Evolutionary conservation across 208 protist species (phyloP).

Genomic region (Entamoeba histolytica): DNA sequence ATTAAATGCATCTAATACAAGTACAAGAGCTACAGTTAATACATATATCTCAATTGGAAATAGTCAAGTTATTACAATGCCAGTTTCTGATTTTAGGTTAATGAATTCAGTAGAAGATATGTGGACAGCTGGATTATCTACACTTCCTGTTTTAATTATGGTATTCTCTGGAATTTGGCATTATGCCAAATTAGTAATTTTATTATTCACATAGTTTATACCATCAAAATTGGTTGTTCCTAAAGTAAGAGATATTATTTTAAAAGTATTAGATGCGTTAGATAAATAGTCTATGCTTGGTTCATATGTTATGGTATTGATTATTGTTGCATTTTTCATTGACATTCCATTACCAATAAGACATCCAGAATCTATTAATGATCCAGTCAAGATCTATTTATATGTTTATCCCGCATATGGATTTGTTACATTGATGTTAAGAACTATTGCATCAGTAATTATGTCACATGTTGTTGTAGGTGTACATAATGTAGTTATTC

Average conservation of each 20-base stretch:
- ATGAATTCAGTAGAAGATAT: not conserved
- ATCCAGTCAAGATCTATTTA: conserved; percentile 6
- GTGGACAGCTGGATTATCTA: conserved; percentile 34
- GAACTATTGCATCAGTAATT: conserved; percentile 31
- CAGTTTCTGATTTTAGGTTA: not conserved
- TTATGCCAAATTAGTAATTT: conserved; percentile 61
- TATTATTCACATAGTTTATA: conserved; percentile 41
- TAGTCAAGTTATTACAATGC: not conserved
- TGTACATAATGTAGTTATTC: conserved; percentile 3
- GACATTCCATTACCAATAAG: not conserved
- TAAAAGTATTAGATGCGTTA: conserved; percentile 52
- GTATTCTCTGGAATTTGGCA: conserved; percentile 70
- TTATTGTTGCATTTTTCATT: conserved; percentile 47
- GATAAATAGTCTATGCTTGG: conserved; percentile 74
- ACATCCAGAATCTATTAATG: not conserved
- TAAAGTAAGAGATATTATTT: conserved; percentile 26
- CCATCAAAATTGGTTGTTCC: conserved; percentile 39
- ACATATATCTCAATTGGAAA: not conserved
- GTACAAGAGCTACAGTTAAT: not conserved
- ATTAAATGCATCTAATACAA: conserved; percentile 38
- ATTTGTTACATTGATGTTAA: conserved; percentile 29
- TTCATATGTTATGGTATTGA: conserved; percentile 60
- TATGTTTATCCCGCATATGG: conserved; percentile 26
- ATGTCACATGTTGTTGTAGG: conserved; percentile 28
- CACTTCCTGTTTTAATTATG: conserved; percentile 54